These are phyloP conservation scores for Syncephalastrum monosporum DNA, from an alignment of 371 early-diverging fungal genomes.

Conservation along the genomic window DNA sequence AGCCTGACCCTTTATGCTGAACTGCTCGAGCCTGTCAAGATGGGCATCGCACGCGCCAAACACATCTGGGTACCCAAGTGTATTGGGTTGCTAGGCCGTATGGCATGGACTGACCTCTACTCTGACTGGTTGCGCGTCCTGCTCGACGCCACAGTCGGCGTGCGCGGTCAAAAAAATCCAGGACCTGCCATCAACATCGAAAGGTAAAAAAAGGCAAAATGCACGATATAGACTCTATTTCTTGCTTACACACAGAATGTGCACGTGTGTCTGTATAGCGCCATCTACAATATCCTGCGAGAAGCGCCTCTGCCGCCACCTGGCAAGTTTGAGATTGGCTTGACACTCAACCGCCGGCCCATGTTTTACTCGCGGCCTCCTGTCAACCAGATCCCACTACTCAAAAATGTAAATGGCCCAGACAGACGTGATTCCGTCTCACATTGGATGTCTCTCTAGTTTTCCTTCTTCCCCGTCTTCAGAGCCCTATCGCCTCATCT, in stretches of 20 bases:
- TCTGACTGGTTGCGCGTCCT: conserved; percentile 77
- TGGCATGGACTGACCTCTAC: conserved; percentile 75
- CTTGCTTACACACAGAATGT: not conserved
- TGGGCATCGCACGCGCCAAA: conserved; percentile 54
- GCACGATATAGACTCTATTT: not conserved
- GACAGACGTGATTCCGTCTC: not conserved
- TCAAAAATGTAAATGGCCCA: conserved; percentile 70
- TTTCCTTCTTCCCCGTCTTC: conserved; percentile 78
- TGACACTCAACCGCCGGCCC: conserved; percentile 61
- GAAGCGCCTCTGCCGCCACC: conserved; percentile 82
- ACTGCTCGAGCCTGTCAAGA: conserved; percentile 63
- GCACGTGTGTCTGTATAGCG: conserved; percentile 17
- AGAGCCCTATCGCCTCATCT: conserved; percentile 69
- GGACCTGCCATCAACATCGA: conserved; percentile 43
- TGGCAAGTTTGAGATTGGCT: conserved; percentile 74
- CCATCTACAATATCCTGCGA: conserved; percentile 68
- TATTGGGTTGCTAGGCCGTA: conserved; percentile 68
- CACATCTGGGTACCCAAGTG: conserved; percentile 72
- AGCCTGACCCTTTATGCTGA: conserved; percentile 66
- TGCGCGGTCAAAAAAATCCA: conserved; percentile 46
- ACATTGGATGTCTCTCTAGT: conserved; percentile 41
- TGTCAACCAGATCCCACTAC: conserved; percentile 70
- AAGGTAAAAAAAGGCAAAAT: conserved; percentile 27
- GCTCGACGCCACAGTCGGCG: conserved; percentile 60
- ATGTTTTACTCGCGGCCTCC: conserved; percentile 77